Base-by-base conservation (phyloP, 1,284 basidiomycete genomes). In the Boletellus dicymbophilus region DNA sequence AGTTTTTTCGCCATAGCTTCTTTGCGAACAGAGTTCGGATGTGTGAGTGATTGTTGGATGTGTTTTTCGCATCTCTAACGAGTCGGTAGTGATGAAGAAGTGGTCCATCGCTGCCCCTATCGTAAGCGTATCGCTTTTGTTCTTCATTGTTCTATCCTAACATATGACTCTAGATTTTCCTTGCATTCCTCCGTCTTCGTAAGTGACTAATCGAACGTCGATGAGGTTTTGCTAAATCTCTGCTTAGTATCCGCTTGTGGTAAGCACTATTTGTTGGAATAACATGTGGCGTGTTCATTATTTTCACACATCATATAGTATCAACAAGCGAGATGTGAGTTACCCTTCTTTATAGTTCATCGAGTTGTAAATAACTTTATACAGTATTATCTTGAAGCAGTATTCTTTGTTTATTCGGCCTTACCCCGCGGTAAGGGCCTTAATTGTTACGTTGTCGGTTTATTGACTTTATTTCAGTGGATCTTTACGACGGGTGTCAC, bases 401-500 rank as follows among this genome's bases (percentile, higher is more conserved):
- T 66, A 62, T 34, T 66, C 65, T 1, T 15, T 63, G 42, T 66
- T 66, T 44, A 66, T 70, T 52, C 50, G 38, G 26, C 65, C 65
- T 0, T 70, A 69, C 28, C 65, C 65, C 20, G 21, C 65, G 16
- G 65, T 66, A 34, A 5, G 63, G 10, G 1, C 1, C 6, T n/a
- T 13, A 0, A 5, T 6, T 1, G 3, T 16, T 25, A 7, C 46
- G 1, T 21, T 8, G 1, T 40, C 4, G 7, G 41, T 28, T 15
- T n/a, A 5, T 25, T 52, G 6, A 52, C 13, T 3, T 39, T 1
- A 6, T 27, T 28, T 9, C 18, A 68, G 64, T 83, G 80, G 76
- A 66, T 81, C 15, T 83, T 83, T 54, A 82, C 81, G 0, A 58
- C 73, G 1, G 81, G 81, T 33, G 66, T 83, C 0, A 73, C 75